Base-by-base conservation (phyloP, 2,329 filamentous ascomycete species). In the Botrytis cinerea region DNA sequence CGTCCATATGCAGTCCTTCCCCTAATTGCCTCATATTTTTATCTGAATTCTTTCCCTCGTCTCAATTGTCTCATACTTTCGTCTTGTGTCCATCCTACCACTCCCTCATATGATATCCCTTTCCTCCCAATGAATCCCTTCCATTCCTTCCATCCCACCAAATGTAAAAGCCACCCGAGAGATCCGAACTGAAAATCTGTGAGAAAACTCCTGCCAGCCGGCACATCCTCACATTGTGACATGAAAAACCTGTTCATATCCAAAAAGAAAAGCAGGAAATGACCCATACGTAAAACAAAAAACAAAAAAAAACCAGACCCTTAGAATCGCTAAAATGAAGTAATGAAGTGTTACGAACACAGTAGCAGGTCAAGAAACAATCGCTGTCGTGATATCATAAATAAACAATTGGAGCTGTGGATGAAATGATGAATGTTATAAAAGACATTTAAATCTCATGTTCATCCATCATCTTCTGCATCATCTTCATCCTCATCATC, bases 401-500 rank as follows among this genome's bases (percentile, higher is more conserved):
- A 72, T 74, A 79, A 74, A 76, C 76, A 72, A 76, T 64, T 51
- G 63, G 72, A 68, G 69, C 48, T 40, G 57, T 63, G 45, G 43
- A 54, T 54, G 51, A 18, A 71, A 66, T 59, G 59, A 64, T 70
- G 32, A 43, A 57, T 32, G 66, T 12, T 51, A 43, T 68, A 46
- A 54, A 57, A 68, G 66, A 68, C 12, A 16, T 57, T 57, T 57
- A 57, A 14, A 40, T 43, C 35, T 43, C 66, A 68, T 32, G 22
- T 54, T 72, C 77, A 75, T 70, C 78, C 77, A 71, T 79, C 78
- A 75, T 78, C 77, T 32, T 79, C 78, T 28, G 78, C 78, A 20
- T 82, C 84, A 67, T 83, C 81, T 14, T 78, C 78, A 73, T 79
- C 77, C 25, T 76, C 78, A 68, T 78, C 77, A 32, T 78, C 77